phyloP scores from a whole-genome alignment of 1,284 basidiomycete species.

The Tranzscheliella williamsii region DNA sequence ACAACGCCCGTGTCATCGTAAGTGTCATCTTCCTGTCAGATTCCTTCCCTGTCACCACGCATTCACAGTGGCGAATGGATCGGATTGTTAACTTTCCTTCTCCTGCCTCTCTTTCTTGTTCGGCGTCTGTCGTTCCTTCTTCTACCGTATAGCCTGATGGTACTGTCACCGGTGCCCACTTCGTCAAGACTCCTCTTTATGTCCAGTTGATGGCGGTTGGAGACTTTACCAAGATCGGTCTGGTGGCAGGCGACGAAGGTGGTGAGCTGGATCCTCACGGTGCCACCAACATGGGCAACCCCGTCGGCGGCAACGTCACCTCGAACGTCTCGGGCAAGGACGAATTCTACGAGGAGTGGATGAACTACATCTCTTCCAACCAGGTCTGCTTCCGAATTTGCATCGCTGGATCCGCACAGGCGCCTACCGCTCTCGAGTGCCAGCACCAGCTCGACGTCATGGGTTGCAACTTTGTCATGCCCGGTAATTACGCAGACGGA shows the following conservation, averaged over 20 bases:
- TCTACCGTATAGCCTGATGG: conserved; percentile 43
- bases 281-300: conserved; percentile 63
- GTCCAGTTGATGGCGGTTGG: conserved; percentile 64
- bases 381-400: conserved; percentile 58
- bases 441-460: conserved; percentile 57
- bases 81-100: no score
- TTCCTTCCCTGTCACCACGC: no score
- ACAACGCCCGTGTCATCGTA: conserved; percentile 58
- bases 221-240: conserved; percentile 58
- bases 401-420: conserved; percentile 47
- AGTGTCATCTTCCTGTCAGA: conserved; percentile 3
- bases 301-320: conserved; percentile 65
- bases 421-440: conserved; percentile 45
- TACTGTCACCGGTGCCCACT: conserved; percentile 55
- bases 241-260: conserved; percentile 42
- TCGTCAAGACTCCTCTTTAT: conserved; percentile 58
- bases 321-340: conserved; percentile 64
- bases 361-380: conserved; percentile 57
- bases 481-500: conserved; percentile 52
- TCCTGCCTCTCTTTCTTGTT: background rate
- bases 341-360: conserved; percentile 66
- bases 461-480: conserved; percentile 61
- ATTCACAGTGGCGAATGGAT: no score
- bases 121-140: background rate
- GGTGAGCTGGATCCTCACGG: conserved; percentile 60